Conservation (phyloP, 345 rosid genomes). For the Heritiera fomes region DNA sequence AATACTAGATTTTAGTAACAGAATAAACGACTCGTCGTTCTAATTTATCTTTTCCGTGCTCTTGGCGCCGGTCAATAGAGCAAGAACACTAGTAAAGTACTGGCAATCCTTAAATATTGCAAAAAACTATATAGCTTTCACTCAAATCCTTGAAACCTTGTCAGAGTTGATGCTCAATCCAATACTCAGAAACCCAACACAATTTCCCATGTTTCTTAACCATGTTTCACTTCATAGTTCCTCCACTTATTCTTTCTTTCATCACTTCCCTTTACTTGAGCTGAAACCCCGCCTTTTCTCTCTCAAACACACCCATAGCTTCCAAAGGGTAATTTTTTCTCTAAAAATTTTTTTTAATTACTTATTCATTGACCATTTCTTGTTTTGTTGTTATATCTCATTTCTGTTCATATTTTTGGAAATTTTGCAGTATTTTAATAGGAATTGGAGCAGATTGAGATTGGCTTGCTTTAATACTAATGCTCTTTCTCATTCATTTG, state of each 20-base stretch:
- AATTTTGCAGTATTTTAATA: conserved; percentile 33
- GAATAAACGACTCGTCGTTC: too few relatives aligned
- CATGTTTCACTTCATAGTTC: conserved; percentile 33
- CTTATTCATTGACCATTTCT: background rate
- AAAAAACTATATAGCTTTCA: background rate
- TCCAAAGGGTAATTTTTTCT: conserved; percentile 29
- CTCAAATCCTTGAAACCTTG: background rate
- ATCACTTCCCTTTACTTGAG: conserved; percentile 28
- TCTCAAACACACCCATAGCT: conserved; percentile 16
- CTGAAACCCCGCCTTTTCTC: background rate
- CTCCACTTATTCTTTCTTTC: conserved; percentile 30
- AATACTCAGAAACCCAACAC: conserved; percentile 5
- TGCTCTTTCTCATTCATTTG: conserved; percentile 28
- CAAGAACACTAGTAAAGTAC: too few relatives aligned
- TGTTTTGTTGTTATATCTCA: conserved; percentile 2
- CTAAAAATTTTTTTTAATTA: background rate
- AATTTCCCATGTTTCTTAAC: conserved; percentile 34
- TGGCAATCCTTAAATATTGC: background rate
- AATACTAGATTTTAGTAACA: too few relatives aligned
- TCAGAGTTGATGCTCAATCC: background rate
- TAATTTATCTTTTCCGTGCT: too few relatives aligned
- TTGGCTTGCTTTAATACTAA: conserved; percentile 28
- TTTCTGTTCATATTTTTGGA: background rate
- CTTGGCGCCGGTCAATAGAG: too few relatives aligned
- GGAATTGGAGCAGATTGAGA: conserved; percentile 30